Percentiles rank a stretch among this genome's conserved stretches.
phyloP scores from a whole-genome alignment of 2,329 filamentous ascomycete genomes.

The Penicillium sp. region DNA sequence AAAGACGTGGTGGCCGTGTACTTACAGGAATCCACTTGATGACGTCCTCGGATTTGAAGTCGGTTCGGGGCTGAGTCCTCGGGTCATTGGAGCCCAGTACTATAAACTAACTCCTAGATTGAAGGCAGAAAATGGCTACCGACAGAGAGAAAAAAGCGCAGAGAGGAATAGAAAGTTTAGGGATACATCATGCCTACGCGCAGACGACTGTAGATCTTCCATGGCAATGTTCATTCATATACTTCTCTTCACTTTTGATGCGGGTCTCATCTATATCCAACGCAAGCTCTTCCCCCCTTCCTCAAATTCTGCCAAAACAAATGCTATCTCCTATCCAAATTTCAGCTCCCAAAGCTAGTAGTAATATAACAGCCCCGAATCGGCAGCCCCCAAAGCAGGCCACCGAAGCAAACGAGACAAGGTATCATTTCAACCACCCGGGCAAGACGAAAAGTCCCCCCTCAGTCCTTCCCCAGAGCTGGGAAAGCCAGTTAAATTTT shows the following conservation, averaged over 20 bases:
- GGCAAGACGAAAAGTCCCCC: neutral
- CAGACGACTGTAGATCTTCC: neutral
- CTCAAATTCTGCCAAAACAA: neutral
- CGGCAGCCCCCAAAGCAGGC: neutral
- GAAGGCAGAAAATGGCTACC: neutral
- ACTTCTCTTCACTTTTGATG: neutral
- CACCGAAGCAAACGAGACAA: neutral
- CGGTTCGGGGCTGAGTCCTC: too few species aligned
- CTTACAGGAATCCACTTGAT: too few species aligned
- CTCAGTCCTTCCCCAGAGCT: neutral
- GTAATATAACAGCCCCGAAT: neutral
- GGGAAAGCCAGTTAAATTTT: neutral
- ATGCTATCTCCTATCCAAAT: neutral
- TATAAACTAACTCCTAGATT: neutral
- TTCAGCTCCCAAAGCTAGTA: neutral
- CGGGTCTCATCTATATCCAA: neutral
- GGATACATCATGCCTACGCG: neutral
- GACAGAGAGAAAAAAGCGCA: too few species aligned
- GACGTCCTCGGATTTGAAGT: too few species aligned
- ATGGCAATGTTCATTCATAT: neutral
- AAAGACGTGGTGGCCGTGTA: too few species aligned
- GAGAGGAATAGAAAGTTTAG: neutral
- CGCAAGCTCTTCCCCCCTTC: neutral
- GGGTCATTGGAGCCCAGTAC: too few species aligned
- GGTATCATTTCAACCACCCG: neutral